Conservation (phyloP, 495 filamentous ascomycete species). For the Podospora tetraspora region DNA sequence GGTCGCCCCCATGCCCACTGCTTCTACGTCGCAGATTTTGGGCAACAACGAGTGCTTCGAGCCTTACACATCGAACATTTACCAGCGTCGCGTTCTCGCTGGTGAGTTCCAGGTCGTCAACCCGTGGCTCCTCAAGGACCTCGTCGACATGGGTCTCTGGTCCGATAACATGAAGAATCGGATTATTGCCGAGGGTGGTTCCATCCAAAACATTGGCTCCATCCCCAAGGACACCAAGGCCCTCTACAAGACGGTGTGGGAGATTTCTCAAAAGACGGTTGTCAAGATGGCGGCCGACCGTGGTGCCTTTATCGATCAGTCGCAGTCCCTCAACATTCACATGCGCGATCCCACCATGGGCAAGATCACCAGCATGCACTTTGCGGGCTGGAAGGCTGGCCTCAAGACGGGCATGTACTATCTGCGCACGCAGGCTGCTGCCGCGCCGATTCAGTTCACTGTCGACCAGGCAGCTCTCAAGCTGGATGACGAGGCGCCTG, state of each 20-base stretch:
- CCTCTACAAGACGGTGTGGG: slow-evolving; percentile 99
- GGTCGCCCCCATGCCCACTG: slow-evolving; percentile 96
- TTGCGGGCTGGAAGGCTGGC: slow-evolving; percentile 97
- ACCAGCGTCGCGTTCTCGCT: slow-evolving; percentile 94
- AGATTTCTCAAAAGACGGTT: slow-evolving; percentile 93
- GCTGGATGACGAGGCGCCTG: slow-evolving; percentile 81
- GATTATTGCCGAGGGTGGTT: slow-evolving; percentile 94
- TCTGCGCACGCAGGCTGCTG: slow-evolving; percentile 93
- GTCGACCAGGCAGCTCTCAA: slow-evolving; percentile 95
- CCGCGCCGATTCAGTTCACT: slow-evolving; percentile 96
- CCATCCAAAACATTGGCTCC: slow-evolving; percentile 92
- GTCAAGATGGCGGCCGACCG: slow-evolving; percentile 98
- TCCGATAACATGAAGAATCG: slow-evolving; percentile 99
- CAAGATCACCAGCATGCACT: slow-evolving; percentile 99
- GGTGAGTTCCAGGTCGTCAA: slow-evolving; percentile 99
- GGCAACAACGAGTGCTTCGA: slow-evolving; percentile 99
- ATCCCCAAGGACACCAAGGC: slow-evolving; percentile 94
- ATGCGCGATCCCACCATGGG: slow-evolving; percentile 99
- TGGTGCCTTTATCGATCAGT: slow-evolving; percentile 97
- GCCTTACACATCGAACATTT: slow-evolving; percentile 99
- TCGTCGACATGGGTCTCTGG: slow-evolving; percentile 97
- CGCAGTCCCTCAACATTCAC: slow-evolving; percentile 97
- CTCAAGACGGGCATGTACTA: slow-evolving; percentile 99
- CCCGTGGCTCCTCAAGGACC: slow-evolving; percentile 96
- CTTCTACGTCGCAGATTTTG: slow-evolving; percentile 91